Percentiles rank a stretch among this genome's conserved stretches.
phyloP scores from a whole-genome alignment of 2,329 filamentous ascomycete genomes.

The Cryphonectria parasitica region DNA sequence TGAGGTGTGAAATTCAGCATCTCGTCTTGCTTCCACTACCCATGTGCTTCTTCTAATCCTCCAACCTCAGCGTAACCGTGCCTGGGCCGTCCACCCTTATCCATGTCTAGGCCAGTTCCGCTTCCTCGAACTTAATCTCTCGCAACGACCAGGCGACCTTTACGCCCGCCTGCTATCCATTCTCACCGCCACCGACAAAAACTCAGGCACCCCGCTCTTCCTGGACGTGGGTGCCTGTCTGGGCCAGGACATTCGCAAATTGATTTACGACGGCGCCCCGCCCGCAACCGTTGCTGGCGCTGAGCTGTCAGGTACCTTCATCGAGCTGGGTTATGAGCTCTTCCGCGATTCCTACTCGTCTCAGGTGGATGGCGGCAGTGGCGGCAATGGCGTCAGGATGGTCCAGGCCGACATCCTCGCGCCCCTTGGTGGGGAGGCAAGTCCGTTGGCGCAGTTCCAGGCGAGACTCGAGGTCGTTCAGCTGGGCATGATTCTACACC shows the following conservation, averaged over 20 bases:
- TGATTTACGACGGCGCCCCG: conserved; percentile 42
- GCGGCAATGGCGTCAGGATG: conserved; percentile 30
- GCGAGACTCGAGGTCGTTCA: conserved; percentile 41
- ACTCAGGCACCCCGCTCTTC: conserved; percentile 36
- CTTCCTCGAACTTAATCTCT: conserved; percentile 46
- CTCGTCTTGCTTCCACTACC: not conserved
- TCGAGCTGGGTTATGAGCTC: conserved; percentile 46
- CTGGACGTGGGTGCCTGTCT: conserved; percentile 49
- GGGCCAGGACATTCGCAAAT: conserved; percentile 48
- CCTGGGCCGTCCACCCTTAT: conserved; percentile 40
- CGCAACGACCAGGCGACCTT: conserved; percentile 34
- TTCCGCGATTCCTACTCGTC: conserved; percentile 39
- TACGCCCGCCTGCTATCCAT: conserved; percentile 37
- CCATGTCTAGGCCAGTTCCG: conserved; percentile 48
- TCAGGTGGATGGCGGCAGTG: conserved; percentile 11
- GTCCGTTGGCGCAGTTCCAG: conserved; percentile 35
- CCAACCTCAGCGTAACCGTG: conserved; percentile 30
- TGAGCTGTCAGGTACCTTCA: conserved; percentile 42
- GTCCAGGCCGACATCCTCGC: conserved; percentile 41
- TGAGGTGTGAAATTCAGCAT: too few species aligned
- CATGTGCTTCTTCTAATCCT: not conserved
- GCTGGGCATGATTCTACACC: conserved; percentile 44
- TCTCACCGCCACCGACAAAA: conserved; percentile 25
- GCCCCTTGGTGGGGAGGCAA: conserved; percentile 34
- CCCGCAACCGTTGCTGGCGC: conserved; percentile 38